These are phyloP conservation scores for Phlebiopsis gigantea DNA, from an alignment of 768 basidiomycete genomes.

Conservation along the genomic window DNA sequence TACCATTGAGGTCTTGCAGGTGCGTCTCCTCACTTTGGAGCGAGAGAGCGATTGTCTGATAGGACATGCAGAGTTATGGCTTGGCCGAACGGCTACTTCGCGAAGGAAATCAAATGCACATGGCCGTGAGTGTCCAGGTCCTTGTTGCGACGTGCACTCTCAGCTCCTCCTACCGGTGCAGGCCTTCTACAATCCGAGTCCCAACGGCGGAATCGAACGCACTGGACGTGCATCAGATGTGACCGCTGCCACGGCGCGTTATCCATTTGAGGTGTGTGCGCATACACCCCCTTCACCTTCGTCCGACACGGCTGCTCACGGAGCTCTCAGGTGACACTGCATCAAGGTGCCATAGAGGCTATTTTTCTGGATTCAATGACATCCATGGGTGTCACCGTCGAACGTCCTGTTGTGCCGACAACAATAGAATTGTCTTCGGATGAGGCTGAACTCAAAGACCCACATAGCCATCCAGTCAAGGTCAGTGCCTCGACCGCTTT, in stretches of 20 bases:
- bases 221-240: slow-evolving; percentile 60
- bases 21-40: slow-evolving; percentile 3
- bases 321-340: slow-evolving; percentile 43
- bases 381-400: slow-evolving; percentile 40
- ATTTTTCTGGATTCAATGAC: slow-evolving; percentile 55
- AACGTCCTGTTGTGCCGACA: slow-evolving; percentile 43
- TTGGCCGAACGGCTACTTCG: slow-evolving; percentile 57
- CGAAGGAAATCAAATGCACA: slow-evolving; percentile 66
- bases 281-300: not conserved
- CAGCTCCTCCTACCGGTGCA: slow-evolving; percentile 22
- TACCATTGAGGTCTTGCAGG: slow-evolving; percentile 49
- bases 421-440: slow-evolving; percentile 44
- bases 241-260: slow-evolving; percentile 56
- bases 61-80: slow-evolving; percentile 59
- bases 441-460: slow-evolving; percentile 36
- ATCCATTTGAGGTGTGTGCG: slow-evolving; percentile 59
- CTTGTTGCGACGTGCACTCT: not conserved
- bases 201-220: slow-evolving; percentile 58
- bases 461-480: slow-evolving; percentile 29
- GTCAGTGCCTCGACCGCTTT: not conserved
- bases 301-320: not conserved
- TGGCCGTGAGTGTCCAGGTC: slow-evolving; percentile 42
- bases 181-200: slow-evolving; percentile 75
- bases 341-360: slow-evolving; percentile 60
- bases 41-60: not conserved